Evolutionary conservation across 2,329 filamentous ascomycete genomes (phyloP).

Genomic region (Fusarium sp.): DNA sequence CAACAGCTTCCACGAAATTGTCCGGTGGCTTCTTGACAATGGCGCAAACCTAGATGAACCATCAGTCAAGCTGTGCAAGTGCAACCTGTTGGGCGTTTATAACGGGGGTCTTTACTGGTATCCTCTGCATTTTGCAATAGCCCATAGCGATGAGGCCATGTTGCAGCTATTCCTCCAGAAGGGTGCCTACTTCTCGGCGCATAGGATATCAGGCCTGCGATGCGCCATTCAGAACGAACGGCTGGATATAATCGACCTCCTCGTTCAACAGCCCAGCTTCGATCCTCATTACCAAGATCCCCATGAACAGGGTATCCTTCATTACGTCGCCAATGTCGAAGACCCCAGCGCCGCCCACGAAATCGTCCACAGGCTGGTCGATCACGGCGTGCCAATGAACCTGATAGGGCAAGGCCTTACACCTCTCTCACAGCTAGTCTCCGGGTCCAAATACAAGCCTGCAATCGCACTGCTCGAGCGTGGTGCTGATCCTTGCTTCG

Average conservation of each 20-base stretch:
- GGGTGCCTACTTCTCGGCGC: background rate
- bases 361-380: conserved; percentile 4
- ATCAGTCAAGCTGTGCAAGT: background rate
- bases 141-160: background rate
- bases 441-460: background rate
- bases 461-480: conserved; percentile 11
- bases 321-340: background rate
- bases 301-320: background rate
- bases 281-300: background rate
- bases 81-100: background rate
- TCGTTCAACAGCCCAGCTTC: background rate
- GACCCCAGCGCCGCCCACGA: background rate
- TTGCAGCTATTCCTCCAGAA: conserved; percentile 1
- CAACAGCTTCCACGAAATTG: conserved; percentile 5
- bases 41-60: background rate
- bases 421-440: background rate
- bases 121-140: conserved; percentile 16
- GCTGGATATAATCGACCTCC: background rate
- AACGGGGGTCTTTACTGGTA: background rate
- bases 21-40: conserved; percentile 17
- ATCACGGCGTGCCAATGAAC: conserved; percentile 4
- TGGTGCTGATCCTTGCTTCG: background rate
- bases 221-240: background rate
- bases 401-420: background rate
- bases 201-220: background rate